Evolutionary conservation across 805 yeast species (phyloP).

Genomic region (Tetrapisispora iriomotensis): DNA sequence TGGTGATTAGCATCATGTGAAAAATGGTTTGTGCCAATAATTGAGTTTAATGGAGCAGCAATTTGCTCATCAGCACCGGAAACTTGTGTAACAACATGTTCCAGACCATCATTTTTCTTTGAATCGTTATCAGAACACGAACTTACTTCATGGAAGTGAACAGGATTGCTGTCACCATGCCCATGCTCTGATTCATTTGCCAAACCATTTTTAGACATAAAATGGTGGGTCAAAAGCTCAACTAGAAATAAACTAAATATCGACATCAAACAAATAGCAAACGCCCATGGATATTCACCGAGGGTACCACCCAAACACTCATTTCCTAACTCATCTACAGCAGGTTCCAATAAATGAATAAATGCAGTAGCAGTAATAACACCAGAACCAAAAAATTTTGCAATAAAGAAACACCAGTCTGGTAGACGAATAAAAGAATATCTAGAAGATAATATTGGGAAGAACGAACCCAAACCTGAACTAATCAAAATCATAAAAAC

Average conservation of each 20-base stretch:
- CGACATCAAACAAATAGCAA: constrained; percentile 42
- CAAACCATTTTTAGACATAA: constrained; percentile 23
- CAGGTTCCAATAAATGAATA: constrained; percentile 54
- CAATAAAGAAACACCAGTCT: constrained; percentile 50
- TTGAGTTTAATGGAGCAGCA: neutral
- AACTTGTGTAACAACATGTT: neutral
- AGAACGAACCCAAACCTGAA: constrained; percentile 48
- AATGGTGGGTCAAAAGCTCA: constrained; percentile 40
- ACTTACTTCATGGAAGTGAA: neutral
- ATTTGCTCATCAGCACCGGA: neutral
- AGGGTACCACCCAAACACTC: constrained; percentile 57
- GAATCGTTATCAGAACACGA: neutral
- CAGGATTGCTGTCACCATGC: too few species aligned
- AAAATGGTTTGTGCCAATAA: constrained; percentile 8
- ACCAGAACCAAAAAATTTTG: constrained; percentile 69
- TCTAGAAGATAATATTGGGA: constrained; percentile 53
- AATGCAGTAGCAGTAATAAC: constrained; percentile 71
- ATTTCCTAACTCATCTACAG: constrained; percentile 28
- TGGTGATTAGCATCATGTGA: constrained; percentile 9
- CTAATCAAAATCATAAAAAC: constrained; percentile 53
- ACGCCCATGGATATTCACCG: constrained; percentile 46
- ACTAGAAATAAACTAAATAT: constrained; percentile 37
- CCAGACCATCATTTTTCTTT: neutral
- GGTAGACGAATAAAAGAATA: constrained; percentile 51
- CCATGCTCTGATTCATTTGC: constrained; percentile 4